Conservation (phyloP, 345 rosid species). For the Eucalyptus fibrosa region DNA sequence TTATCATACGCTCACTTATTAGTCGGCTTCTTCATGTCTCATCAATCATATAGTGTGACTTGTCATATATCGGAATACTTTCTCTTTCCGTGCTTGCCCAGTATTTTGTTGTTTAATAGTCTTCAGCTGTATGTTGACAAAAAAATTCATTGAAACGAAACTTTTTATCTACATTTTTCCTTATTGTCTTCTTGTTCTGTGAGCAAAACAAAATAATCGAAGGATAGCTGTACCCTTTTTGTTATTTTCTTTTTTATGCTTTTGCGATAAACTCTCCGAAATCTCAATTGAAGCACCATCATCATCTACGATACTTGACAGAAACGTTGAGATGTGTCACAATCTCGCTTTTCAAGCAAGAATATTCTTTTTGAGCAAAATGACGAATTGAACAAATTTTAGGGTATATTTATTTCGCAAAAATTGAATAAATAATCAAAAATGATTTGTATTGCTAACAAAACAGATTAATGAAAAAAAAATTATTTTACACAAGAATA, state of each 20-base stretch:
- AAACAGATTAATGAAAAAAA: too few species aligned
- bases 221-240: background rate
- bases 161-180: background rate
- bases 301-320: background rate
- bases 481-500: too few species aligned
- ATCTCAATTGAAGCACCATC: background rate
- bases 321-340: background rate
- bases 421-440: too few species aligned
- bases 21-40: background rate
- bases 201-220: background rate
- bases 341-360: background rate
- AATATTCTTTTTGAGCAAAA: too few species aligned
- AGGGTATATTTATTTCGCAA: rapidly evolving
- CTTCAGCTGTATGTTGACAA: background rate
- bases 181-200: background rate
- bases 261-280: background rate
- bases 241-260: background rate
- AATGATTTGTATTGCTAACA: too few species aligned
- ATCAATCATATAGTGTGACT: background rate
- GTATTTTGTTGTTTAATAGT: background rate
- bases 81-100: background rate
- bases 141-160: background rate
- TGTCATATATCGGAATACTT: background rate
- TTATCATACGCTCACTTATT: rapidly evolving
- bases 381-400: too few species aligned